Evolutionary conservation across 129 eudicot genomes (phyloP), one percentile per base, ranked within the genome.

Genomic region (Calendula officinalis): DNA sequence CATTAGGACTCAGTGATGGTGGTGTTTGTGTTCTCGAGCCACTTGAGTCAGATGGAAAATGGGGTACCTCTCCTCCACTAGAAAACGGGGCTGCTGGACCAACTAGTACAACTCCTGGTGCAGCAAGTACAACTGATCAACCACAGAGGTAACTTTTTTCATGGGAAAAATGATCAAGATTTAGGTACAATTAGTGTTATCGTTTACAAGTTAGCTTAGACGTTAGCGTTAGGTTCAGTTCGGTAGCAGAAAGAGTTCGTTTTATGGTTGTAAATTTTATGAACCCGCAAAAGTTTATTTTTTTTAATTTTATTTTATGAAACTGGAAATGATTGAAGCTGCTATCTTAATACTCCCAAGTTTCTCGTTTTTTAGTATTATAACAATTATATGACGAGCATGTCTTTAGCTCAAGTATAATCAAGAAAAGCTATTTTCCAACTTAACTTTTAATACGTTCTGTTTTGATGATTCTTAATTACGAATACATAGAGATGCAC

Each of bases 1-100:
- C 96, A 22, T 56, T 88, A 50, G 96, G 96, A 64, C 89, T 88
- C 27, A 88, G 74, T 5, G 96, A 85, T 45, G 96, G 96, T 54
- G 96, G 89, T 44, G 84, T 88, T 10, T 78, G 71, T 73, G 81
- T 88, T 17, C 72, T 88, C 4, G 96, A 88, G 76, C 96, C 96
- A 7, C 71, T 80, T 5, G 96, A 88, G 72, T 75, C 96, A 3
- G 94, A 88, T 67, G 96, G 87, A 48, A 86, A 88, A 77, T 88
- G 96, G 96, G 96, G 94, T 8, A 80, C 78, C 38, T 49, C 82
- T 33, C 96, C 96, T 61, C 86, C 96, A 16, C 39, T 50, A 16
- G 96, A 88, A 69, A 88, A 84, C 75, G 89, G 82, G 13, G 63
- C 48, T 38, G 86, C 83, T 8, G 96, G 96, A 5, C 83, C 84